A percentile compares a stretch with the other conserved stretches of the same genome.
Conservation (phyloP, 1,284 basidiomycete genomes). For the Trichosporon faecale region DNA sequence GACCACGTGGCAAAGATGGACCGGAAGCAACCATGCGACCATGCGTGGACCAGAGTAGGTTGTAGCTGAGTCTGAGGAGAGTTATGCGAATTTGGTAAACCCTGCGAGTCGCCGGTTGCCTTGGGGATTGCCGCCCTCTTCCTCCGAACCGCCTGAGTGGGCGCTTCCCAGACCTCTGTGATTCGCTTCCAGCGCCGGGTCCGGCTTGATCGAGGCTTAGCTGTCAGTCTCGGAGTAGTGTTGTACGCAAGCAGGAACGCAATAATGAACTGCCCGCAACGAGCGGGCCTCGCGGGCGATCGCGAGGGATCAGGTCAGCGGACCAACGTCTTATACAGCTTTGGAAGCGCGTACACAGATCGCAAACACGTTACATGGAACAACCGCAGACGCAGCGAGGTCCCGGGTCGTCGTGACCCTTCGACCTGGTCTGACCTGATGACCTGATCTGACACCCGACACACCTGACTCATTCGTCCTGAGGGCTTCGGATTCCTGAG, state of each 20-base stretch:
- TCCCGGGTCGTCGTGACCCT: neutral
- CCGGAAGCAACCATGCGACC: neutral
- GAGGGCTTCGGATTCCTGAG: neutral
- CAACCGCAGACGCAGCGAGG: neutral
- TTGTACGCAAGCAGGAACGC: neutral
- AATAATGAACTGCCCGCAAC: neutral
- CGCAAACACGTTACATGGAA: neutral
- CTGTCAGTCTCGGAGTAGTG: neutral
- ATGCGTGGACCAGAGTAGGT: neutral
- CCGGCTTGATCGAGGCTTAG: neutral
- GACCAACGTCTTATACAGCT: neutral
- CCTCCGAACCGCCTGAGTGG: neutral
- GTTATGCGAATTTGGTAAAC: constrained; percentile 2
- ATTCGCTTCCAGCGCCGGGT: neutral
- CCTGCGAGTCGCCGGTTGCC: neutral
- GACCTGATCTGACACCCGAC: neutral
- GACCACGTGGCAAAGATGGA: neutral
- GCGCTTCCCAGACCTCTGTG: neutral
- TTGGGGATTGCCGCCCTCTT: neutral
- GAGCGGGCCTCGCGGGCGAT: neutral
- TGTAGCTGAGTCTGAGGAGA: neutral
- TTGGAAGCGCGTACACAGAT: neutral
- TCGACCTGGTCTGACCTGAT: neutral
- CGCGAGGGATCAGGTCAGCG: neutral
- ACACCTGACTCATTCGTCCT: neutral